Base-by-base conservation (phyloP, 163 green algal genomes). In the Coccomyxa subellipsoidea region DNA sequence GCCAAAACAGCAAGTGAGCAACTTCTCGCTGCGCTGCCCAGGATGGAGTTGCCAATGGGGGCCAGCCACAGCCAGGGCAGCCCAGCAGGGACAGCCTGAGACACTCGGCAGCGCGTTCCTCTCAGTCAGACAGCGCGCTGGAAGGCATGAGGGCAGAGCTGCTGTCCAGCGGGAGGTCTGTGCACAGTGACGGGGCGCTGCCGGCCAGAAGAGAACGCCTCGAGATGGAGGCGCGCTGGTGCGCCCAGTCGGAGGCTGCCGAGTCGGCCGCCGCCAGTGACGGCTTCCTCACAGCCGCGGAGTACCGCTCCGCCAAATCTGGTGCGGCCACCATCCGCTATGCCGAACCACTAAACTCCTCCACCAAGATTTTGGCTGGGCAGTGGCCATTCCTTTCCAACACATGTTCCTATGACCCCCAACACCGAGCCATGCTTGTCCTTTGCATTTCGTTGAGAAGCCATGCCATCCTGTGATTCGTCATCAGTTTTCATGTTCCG, bases 251-350 rank as follows among this genome's bases (percentile, higher is more conserved):
- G 4, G 4, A 59, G 1, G 47, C 47, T 18, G 23, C 47, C 66
- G 34, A 79, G 77, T n/a, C 34, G 23, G n/a, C 38, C 34, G 15
- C 71, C 80, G 36, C 23, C 59, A 59, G 40, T 32, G 47, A 59
- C 69, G 70, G 77, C 69, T 80, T 84, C 31, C 47, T 80, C 72
- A 84, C 47, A 18, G 77, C 80, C 38, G 80, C 72, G 32, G 80
- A 84, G 80, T 84, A 84, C 40, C 72, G 71, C 12, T 59, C 38
- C 76, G 80, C 71, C 0, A 40, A 76, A 12, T 37, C 69, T 37
- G 71, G 37, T 70, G 32, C 29, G n/a, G 7, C 4, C 36, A 15
- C 1, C 29, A 36, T 12, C 75, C 21, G 9, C n/a, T n/a, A n/a
- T n/a, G n/a, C n/a, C n/a, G n/a, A n/a, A n/a, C n/a, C n/a, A n/a